Evolutionary conservation across 441 rosid genomes (phyloP).

Genomic region (Daphne laureola): DNA sequence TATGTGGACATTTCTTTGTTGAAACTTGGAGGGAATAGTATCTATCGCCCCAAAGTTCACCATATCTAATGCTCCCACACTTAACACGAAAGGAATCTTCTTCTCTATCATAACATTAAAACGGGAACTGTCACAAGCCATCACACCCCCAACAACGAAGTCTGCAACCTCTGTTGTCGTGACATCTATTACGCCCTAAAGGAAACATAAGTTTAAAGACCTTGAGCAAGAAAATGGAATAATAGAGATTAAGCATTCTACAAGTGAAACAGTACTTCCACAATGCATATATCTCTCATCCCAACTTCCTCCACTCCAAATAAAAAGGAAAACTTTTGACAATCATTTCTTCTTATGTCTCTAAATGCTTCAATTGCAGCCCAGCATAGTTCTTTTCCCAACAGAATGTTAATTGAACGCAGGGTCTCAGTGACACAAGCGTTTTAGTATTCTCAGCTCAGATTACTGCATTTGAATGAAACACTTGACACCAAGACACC

Average conservation of each 20-base stretch:
- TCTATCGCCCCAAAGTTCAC: slow-evolving; percentile 83
- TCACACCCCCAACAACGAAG: slow-evolving; percentile 81
- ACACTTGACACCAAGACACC: no score
- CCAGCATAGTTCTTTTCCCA: no score
- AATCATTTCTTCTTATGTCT: no score
- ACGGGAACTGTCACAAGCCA: slow-evolving; percentile 88
- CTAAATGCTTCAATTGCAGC: no score
- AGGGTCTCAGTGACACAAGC: no score
- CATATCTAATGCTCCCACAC: slow-evolving; percentile 92
- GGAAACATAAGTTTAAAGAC: slow-evolving; percentile 2
- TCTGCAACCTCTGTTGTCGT: slow-evolving; percentile 97
- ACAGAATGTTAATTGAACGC: no score
- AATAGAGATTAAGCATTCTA: slow-evolving; percentile 1
- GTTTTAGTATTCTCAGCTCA: no score
- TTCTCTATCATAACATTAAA: slow-evolving; percentile 67
- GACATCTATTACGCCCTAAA: slow-evolving; percentile 76
- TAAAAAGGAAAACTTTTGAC: no score
- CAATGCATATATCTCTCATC: no score
- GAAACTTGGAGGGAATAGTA: slow-evolving; percentile 63
- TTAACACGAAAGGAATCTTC: slow-evolving; percentile 78
- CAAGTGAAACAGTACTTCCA: no score
- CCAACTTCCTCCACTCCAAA: no score
- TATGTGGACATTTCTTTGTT: slow-evolving; percentile 57
- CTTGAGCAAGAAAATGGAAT: background rate
- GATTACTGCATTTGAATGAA: no score